Evolutionary conservation across 805 yeast species (phyloP), one percentile per base, ranked within the genome.

Genomic region (Cyberlindnera samutprakarnensis): DNA sequence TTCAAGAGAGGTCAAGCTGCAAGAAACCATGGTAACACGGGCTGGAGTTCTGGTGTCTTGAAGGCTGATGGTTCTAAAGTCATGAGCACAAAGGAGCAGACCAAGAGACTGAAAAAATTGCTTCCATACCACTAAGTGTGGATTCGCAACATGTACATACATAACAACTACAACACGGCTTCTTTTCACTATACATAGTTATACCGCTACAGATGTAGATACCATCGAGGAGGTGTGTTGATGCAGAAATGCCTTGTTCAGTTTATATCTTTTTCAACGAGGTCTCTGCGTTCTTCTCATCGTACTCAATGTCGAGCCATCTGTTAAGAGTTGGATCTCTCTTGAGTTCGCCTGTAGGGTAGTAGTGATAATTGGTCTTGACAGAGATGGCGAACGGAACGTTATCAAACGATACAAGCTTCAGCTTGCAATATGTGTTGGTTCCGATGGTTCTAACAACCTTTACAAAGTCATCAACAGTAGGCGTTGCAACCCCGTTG

Each of bases 21-120:
- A 9, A 74, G 95, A 62, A 81, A 83, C 44, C 96, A 88, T 55
- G 96, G 96, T 31, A 88, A 88, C 51, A 84, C 87, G 2, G 88
- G 95, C 15, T 88, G 92, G 80, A 70, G 87, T 20, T 62, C 72
- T 25, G 67, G 77, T 31, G 65, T 71, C 17, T 59, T 81, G 49
- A 63, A 72, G 38, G 68, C 68, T 46, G 65, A 80, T 57, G 71
- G 75, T 43, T 80, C 75, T 19, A 79, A 68, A 44, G 72, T 67
- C 7, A 53, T 59, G 44, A 84, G 76, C 24, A 66, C 71, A 28
- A 61, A 65, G 16, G 61, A 66, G 16, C 86, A 80, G 49, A 62
- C 72, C 30, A 72, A 71, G 48, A 78, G 75, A 51, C 51, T 79
- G 41, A 68, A 63, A 47, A 75, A 70, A 48, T 56, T 76, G 30